A percentile compares a stretch with the other conserved stretches of the same genome.
Conservation (phyloP, 2,329 filamentous ascomycete genomes). For the Stemphylium beticola region DNA sequence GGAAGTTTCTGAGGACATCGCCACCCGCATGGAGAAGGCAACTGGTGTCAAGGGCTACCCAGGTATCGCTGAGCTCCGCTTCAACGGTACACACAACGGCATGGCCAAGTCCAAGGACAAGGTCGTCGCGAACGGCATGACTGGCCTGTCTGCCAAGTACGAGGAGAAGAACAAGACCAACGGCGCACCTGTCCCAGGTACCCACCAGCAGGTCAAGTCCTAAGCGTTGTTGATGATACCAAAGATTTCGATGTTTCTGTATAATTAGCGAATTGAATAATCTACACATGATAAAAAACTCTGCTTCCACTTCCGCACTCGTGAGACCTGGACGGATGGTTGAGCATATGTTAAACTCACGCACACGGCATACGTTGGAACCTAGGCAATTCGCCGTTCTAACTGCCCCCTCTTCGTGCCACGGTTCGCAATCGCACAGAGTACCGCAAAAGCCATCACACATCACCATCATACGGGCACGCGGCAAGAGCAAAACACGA, state of each 20-base stretch:
- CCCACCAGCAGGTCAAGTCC: constrained; percentile 38
- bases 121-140: constrained; percentile 60
- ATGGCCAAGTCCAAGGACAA: constrained; percentile 59
- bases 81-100: constrained; percentile 68
- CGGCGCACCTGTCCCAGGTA: constrained; percentile 56
- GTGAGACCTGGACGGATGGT: no score
- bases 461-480: no score
- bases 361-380: no score
- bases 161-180: constrained; percentile 51
- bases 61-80: constrained; percentile 61
- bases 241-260: neutral
- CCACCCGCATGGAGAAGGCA: constrained; percentile 65
- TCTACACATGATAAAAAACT: no score
- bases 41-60: constrained; percentile 67
- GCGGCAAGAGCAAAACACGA: no score
- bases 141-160: constrained; percentile 18
- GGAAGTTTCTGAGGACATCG: constrained; percentile 66
- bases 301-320: no score
- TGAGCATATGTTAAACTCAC: no score
- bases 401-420: no score
- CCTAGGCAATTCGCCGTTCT: no score
- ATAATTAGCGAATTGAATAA: neutral
- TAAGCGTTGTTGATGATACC: neutral
- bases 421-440: no score
- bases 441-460: no score